A percentile compares a stretch with the other conserved stretches of the same genome.
Conservation (phyloP, 139 green algal species). For the Micractinium conductrix region DNA sequence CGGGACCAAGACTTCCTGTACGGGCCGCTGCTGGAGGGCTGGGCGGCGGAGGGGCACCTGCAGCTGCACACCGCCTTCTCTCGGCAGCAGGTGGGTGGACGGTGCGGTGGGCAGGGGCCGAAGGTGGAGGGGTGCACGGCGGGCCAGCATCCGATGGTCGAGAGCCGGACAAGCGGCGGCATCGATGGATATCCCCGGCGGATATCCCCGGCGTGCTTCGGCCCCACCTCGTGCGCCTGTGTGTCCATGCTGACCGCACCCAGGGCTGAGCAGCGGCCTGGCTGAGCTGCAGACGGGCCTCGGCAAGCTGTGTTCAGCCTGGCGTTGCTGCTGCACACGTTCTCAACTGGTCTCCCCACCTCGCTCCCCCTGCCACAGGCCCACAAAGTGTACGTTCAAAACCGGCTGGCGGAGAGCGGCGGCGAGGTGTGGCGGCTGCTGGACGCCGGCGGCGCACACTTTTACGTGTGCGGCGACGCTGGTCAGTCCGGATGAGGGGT, state of each 20-base stretch:
- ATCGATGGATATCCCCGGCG: not conserved
- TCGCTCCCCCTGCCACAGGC: conserved; percentile 34
- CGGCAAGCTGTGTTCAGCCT: no score
- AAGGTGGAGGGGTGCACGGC: not conserved
- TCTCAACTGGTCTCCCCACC: not conserved
- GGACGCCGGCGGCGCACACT: conserved; percentile 65
- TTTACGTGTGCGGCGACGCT: conserved; percentile 95
- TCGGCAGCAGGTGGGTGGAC: conserved; percentile 59
- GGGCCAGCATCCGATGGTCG: not conserved
- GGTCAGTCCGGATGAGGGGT: conserved; percentile 51
- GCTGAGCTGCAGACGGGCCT: no score
- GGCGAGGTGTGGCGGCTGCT: conserved; percentile 80
- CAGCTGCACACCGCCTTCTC: conserved; percentile 87
- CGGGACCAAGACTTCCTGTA: conserved; percentile 90
- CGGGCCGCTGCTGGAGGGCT: conserved; percentile 67
- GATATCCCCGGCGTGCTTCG: not conserved
- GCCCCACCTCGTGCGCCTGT: not conserved
- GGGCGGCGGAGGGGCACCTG: conserved; percentile 62
- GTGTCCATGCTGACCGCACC: no score
- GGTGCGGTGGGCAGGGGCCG: not conserved
- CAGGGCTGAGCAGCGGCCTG: no score
- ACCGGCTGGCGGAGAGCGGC: conserved; percentile 74
- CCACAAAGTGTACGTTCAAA: conserved; percentile 95
- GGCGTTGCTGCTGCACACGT: not conserved
- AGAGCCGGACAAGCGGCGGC: not conserved